Percentiles rank a stretch among this genome's conserved stretches.
Evolutionary conservation across 2,329 filamentous ascomycete species (phyloP).

Genomic region (Ophiocordyceps robertsii): DNA sequence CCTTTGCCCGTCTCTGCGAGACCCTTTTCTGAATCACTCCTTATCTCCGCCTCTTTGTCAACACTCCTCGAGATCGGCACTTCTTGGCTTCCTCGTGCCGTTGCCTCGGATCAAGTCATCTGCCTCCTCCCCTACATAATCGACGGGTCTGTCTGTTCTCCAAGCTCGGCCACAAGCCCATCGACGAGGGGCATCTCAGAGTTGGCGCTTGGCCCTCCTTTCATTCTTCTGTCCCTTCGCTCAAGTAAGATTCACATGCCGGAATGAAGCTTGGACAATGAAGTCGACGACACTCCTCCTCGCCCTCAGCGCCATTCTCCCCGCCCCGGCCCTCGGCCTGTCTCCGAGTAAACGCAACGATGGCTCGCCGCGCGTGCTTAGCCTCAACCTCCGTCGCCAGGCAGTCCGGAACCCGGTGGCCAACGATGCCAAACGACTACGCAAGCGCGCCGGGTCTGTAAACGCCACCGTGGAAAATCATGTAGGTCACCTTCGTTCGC

Average conservation of each 20-base stretch:
- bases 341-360: slow-evolving; percentile 15
- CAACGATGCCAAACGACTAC: slow-evolving; percentile 22
- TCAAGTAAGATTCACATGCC: background rate
- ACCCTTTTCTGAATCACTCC: too few relatives aligned
- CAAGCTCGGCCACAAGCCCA: too few relatives aligned
- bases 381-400: slow-evolving; percentile 26
- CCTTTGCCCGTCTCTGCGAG: too few relatives aligned
- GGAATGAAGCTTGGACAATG: slow-evolving; percentile 16
- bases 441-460: slow-evolving; percentile 28
- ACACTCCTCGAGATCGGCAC: too few relatives aligned
- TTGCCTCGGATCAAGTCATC: too few relatives aligned
- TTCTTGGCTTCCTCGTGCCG: too few relatives aligned
- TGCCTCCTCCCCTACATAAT: too few relatives aligned
- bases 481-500: slow-evolving; percentile 20
- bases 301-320: background rate
- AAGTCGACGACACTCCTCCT: slow-evolving; percentile 16
- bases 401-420: slow-evolving; percentile 25
- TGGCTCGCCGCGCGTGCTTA: slow-evolving; percentile 28
- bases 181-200: too few relatives aligned
- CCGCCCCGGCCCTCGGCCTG: slow-evolving; percentile 6
- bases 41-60: too few relatives aligned
- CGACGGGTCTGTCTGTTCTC: too few relatives aligned
- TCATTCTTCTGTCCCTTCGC: too few relatives aligned
- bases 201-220: too few relatives aligned
- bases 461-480: slow-evolving; percentile 39